Evolutionary conservation across 2,329 filamentous ascomycete species (phyloP).

Genomic region (Alternaria triticina): DNA sequence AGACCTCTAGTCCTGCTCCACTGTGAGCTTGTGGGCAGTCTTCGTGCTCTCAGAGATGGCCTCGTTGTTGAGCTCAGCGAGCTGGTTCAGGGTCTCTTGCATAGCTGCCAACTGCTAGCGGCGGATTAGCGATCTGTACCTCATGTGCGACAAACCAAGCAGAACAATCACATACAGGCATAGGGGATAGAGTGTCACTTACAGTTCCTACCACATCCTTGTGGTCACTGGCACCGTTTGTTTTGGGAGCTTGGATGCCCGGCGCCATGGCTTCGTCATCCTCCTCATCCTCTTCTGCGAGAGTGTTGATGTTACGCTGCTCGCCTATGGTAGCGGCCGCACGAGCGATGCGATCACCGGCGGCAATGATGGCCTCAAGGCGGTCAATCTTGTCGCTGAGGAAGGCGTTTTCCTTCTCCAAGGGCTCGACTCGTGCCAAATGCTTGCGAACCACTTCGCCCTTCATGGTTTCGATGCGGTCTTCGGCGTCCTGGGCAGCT

Average conservation of each 20-base stretch:
- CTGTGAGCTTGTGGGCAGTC: conserved; percentile 38
- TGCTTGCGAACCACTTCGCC: conserved; percentile 45
- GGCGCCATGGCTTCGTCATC: conserved; percentile 12
- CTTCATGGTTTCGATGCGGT: conserved; percentile 46
- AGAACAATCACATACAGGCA: conserved; percentile 1
- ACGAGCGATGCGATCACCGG: conserved; percentile 45
- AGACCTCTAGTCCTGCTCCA: conserved; percentile 33
- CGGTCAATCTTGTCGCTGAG: conserved; percentile 44
- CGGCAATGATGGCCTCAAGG: conserved; percentile 43
- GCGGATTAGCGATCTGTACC: conserved; percentile 31
- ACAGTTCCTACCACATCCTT: conserved; percentile 46
- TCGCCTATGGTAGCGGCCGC: conserved; percentile 44
- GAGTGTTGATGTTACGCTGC: conserved; percentile 39
- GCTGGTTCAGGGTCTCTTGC: conserved; percentile 45
- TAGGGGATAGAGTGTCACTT: conserved; percentile 23
- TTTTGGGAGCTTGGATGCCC: conserved; percentile 3
- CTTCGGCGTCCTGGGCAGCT: conserved; percentile 36
- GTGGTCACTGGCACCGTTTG: conserved; percentile 11
- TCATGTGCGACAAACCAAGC: background rate
- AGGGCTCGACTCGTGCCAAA: conserved; percentile 40
- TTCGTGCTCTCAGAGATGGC: conserved; percentile 42
- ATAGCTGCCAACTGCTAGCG: conserved; percentile 49
- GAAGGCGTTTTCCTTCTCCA: conserved; percentile 41
- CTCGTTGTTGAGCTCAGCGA: conserved; percentile 45
- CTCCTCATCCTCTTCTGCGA: conserved; percentile 39